Percentiles rank a stretch among this genome's conserved stretches.
Evolutionary conservation across 2,329 filamentous ascomycete genomes (phyloP).

Genomic region (Clarireedia hainanense): DNA sequence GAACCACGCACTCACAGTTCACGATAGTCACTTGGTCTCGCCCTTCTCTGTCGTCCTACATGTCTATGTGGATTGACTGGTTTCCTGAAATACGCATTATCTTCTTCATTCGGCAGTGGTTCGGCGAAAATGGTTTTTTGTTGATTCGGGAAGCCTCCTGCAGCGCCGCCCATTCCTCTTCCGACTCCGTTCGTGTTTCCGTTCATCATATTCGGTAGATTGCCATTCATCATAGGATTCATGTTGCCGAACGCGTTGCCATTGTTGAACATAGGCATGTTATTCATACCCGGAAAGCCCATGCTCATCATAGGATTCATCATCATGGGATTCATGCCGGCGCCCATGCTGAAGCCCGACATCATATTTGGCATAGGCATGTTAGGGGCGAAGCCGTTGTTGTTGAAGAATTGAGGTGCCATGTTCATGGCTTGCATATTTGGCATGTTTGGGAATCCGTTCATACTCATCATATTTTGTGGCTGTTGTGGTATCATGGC

Average conservation of each 20-base stretch:
- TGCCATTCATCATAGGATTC: slow-evolving; percentile 27
- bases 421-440: slow-evolving; percentile 18
- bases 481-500: slow-evolving; percentile 32
- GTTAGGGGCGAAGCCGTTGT: background rate
- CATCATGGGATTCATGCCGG: slow-evolving; percentile 31
- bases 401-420: slow-evolving; percentile 12
- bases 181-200: slow-evolving; percentile 27
- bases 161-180: slow-evolving; percentile 26
- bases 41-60: slow-evolving; percentile 69
- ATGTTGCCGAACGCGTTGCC: slow-evolving; percentile 16
- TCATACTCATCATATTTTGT: slow-evolving; percentile 34
- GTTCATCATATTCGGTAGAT: slow-evolving; percentile 28
- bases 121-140: slow-evolving; percentile 40
- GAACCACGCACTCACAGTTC: slow-evolving; percentile 36
- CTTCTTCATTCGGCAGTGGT: slow-evolving; percentile 57
- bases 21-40: slow-evolving; percentile 83
- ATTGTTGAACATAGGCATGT: slow-evolving; percentile 32
- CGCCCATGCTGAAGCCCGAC: slow-evolving; percentile 30
- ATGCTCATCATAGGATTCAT: slow-evolving; percentile 30
- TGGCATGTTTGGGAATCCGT: slow-evolving; percentile 25
- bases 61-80: slow-evolving; percentile 92
- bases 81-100: slow-evolving; percentile 90
- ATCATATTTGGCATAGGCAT: slow-evolving; percentile 26
- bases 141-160: slow-evolving; percentile 45
- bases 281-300: slow-evolving; percentile 32